Percentiles rank a stretch among this genome's conserved stretches.
Conservation (phyloP, 345 rosid species). For the Eucalyptus microcorys region DNA sequence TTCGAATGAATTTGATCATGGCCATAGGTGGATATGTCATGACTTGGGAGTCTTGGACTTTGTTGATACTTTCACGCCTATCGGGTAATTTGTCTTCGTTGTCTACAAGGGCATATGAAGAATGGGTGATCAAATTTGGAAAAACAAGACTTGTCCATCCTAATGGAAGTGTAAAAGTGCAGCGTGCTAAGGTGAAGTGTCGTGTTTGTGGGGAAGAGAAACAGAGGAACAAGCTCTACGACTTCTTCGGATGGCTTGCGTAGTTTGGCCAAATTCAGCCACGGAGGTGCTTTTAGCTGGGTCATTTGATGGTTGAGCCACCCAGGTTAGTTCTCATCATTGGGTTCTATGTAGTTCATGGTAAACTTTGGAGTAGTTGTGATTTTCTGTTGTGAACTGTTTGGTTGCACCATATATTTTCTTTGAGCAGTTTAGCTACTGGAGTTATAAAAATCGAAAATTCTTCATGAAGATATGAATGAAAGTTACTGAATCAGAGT, state of each 20-base stretch:
- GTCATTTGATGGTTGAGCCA: constrained; percentile 87
- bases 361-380: not conserved
- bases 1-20: no score
- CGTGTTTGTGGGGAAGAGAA: constrained; percentile 20
- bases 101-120: no score
- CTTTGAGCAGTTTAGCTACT: not conserved
- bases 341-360: not conserved
- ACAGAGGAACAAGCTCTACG: constrained; percentile 53
- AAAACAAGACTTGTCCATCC: no score
- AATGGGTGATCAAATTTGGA: no score
- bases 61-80: no score
- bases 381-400: not conserved
- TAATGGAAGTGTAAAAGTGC: no score
- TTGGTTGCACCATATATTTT: not conserved
- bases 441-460: not conserved
- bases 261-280: constrained; percentile 84
- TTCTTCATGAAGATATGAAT: not conserved
- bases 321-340: constrained; percentile 40
- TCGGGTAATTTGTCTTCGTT: no score
- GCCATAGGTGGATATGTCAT: no score
- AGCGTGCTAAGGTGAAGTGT: no score
- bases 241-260: constrained; percentile 47
- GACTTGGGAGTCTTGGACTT: no score
- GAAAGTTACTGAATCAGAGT: not conserved
- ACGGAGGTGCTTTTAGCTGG: constrained; percentile 71